A percentile compares a stretch with the other conserved stretches of the same genome.
phyloP scores from a whole-genome alignment of 495 filamentous ascomycete species.

The Physcia stellaris region DNA sequence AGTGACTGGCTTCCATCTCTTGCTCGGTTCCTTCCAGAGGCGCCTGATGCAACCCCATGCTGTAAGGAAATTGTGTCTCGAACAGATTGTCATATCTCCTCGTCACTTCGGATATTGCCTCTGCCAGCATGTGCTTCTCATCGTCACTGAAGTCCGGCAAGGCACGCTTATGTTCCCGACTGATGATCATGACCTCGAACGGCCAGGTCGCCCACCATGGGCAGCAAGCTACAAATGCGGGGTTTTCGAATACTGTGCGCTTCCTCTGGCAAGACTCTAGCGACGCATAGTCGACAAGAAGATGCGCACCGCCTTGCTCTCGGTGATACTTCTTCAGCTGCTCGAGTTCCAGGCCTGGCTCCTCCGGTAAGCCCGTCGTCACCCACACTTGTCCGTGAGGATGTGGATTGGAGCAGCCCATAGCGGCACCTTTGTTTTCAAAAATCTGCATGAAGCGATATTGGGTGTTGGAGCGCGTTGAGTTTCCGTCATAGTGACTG shows the following conservation, averaged over 20 bases:
- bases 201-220: constrained; percentile 98
- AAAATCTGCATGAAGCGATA: constrained; percentile 98
- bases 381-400: constrained; percentile 97
- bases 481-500: constrained; percentile 28
- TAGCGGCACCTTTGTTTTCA: constrained; percentile 94
- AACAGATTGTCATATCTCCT: constrained; percentile 93
- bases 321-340: constrained; percentile 63
- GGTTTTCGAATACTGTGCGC: constrained; percentile 77
- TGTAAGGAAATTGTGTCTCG: constrained; percentile 93
- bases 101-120: constrained; percentile 74
- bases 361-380: constrained; percentile 76
- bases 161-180: constrained; percentile 63
- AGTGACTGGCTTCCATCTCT: constrained; percentile 72
- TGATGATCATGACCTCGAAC: constrained; percentile 86
- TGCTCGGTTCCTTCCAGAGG: constrained; percentile 74
- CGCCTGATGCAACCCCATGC: constrained; percentile 86
- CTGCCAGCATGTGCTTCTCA: constrained; percentile 60
- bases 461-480: constrained; percentile 50
- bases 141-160: constrained; percentile 62
- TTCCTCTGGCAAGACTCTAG: constrained; percentile 72
- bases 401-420: constrained; percentile 98
- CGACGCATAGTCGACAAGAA: constrained; percentile 76
- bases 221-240: constrained; percentile 66
- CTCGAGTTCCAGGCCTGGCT: constrained; percentile 62
- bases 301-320: constrained; percentile 54